Percentiles rank a stretch among this genome's conserved stretches.
phyloP scores from a whole-genome alignment of 768 basidiomycete genomes.

The Boletus rufocinnamomeus region DNA sequence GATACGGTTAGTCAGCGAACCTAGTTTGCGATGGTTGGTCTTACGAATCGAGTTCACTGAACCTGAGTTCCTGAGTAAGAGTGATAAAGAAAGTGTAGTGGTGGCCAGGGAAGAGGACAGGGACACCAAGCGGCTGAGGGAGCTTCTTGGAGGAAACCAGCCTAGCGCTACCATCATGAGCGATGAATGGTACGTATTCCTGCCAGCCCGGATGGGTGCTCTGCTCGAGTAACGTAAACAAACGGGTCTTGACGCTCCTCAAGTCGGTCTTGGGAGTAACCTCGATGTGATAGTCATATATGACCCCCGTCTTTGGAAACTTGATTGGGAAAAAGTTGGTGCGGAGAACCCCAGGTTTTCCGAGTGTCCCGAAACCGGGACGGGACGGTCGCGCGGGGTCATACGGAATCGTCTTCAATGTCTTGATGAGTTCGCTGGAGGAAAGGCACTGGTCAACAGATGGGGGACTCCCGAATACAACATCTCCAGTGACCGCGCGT shows the following conservation, averaged over 20 bases:
- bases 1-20: background rate
- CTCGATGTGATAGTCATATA: constrained; percentile 49
- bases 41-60: constrained; percentile 35
- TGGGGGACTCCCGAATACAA: constrained; percentile 33
- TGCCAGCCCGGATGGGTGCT: constrained; percentile 40
- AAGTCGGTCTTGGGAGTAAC: constrained; percentile 38
- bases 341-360: constrained; percentile 43
- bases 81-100: constrained; percentile 42
- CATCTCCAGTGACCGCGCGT: constrained; percentile 30
- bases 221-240: constrained; percentile 47
- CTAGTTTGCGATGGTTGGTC: constrained; percentile 7
- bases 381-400: constrained; percentile 44
- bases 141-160: constrained; percentile 44
- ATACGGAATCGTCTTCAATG: constrained; percentile 33
- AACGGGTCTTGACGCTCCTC: constrained; percentile 41
- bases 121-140: constrained; percentile 38
- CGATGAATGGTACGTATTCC: constrained; percentile 34
- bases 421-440: constrained; percentile 19
- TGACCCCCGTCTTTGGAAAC: constrained; percentile 37
- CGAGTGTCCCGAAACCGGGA: constrained; percentile 47
- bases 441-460: constrained; percentile 38
- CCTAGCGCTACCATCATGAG: constrained; percentile 46
- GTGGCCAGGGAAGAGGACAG: constrained; percentile 36
- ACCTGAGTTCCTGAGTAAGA: constrained; percentile 33
- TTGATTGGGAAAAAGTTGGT: constrained; percentile 52